Evolutionary conservation across 2,329 filamentous ascomycete genomes (phyloP), one percentile per base, ranked within the genome.

Genomic region (Arthrobotrys pseudoclavata): DNA sequence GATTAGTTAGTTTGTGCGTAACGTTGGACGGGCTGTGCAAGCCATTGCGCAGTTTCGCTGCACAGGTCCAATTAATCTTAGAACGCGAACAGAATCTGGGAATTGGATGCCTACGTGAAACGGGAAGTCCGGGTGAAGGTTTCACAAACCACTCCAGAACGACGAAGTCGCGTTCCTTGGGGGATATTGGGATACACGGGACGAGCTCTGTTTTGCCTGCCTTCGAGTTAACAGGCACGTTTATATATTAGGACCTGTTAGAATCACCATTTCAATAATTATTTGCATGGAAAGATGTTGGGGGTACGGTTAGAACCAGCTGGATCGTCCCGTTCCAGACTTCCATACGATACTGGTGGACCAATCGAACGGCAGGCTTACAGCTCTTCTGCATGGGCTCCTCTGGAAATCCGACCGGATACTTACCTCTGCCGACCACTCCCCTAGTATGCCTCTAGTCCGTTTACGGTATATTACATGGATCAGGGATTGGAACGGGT

Each of bases 21-120:
- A 60, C 55, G 55, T 60, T 60, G 55, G 55, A 60, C 55, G 55
- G 55, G 55, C 55, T 60, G 55, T 60, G 55, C 52, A 57, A 60
- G 20, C 55, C 34, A 40, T 42, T 60, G 34, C 55, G 55, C 55
- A 60, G 22, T 5, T 45, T 20, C 34, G 31, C 55, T 60, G 55
- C 55, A 40, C 3, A 40, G 4, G n/a, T 18, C 55, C 20, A 40
- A 26, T 10, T 26, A 60, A 60, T 60, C 55, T 60, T 42, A 42
- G 34, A 42, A 60, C 34, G 42, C 34, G 55, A 60, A 57, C 31
- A 42, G 55, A 34, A 60, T 60, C 31, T 22, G 18, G 18, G n/a
- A 5, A 24, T 26, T 42, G 18, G 12, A 60, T 40, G 34, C 34
- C 18, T 42, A 40, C 34, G 12, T 60, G 55, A 60, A 42, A 60